Percentiles rank a stretch among this genome's conserved stretches.
These are phyloP conservation scores for Candida taoyuanica DNA, from an alignment of 805 yeast genomes.

Conservation along the genomic window DNA sequence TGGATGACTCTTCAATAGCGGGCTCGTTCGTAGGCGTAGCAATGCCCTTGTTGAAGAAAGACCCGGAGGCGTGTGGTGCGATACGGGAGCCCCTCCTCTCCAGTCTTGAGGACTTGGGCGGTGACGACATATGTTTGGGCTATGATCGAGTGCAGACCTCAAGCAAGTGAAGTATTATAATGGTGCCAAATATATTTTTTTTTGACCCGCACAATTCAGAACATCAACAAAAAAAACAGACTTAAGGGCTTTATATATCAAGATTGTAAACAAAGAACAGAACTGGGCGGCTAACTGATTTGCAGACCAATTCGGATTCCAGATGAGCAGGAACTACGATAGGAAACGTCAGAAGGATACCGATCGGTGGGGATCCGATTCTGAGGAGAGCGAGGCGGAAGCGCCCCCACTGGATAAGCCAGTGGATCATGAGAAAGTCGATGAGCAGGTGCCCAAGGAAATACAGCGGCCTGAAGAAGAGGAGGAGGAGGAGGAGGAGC, in stretches of 20 bases:
- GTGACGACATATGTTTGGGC: too few species aligned
- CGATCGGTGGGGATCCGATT: slow-evolving; percentile 23
- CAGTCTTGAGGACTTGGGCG: neutral
- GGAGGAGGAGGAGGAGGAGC: too few species aligned
- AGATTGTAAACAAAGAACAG: neutral
- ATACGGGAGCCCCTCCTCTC: slow-evolving; percentile 15
- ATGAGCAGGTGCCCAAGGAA: neutral
- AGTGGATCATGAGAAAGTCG: neutral
- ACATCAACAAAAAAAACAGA: too few species aligned
- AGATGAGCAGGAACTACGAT: slow-evolving; percentile 3
- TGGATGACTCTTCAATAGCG: too few species aligned
- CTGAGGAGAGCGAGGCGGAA: slow-evolving; percentile 10
- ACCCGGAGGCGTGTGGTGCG: slow-evolving; percentile 13
- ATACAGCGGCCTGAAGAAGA: too few species aligned
- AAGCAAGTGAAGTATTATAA: too few species aligned
- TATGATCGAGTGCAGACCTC: too few species aligned
- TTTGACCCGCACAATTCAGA: too few species aligned
- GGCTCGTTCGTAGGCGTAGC: too few species aligned
- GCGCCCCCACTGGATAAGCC: neutral
- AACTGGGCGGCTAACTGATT: neutral
- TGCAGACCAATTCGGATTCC: neutral
- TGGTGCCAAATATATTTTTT: too few species aligned
- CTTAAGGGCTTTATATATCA: neutral
- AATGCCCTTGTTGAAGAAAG: slow-evolving; percentile 11
- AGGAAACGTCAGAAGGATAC: slow-evolving; percentile 13